A percentile compares a stretch with the other conserved stretches of the same genome.
Evolutionary conservation across 306 rosid genomes (phyloP).

Genomic region (Dryas octopetala): DNA sequence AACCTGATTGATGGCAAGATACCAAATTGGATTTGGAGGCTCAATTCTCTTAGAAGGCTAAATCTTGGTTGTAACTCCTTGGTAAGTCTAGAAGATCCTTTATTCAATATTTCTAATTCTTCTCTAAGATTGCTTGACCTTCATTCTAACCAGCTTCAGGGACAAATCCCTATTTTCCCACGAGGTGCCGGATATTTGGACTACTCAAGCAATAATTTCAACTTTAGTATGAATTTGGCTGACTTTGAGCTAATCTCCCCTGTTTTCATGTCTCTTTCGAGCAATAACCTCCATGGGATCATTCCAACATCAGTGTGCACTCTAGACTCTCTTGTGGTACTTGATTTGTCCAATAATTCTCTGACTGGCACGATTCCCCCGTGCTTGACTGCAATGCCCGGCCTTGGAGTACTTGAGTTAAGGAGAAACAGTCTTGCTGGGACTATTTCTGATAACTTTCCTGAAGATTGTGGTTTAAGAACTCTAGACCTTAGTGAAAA

Average conservation of each 20-base stretch:
- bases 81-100: not conserved
- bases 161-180: too few relatives aligned
- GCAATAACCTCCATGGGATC: not conserved
- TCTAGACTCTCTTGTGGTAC: not conserved
- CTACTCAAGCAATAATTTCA: too few relatives aligned
- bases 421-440: conserved; percentile 24
- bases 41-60: accelerated
- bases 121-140: conserved; percentile 21
- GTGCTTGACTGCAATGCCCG: not conserved
- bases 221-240: too few relatives aligned
- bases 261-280: conserved; percentile 17
- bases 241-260: too few relatives aligned
- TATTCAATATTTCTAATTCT: not conserved
- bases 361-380: conserved; percentile 23
- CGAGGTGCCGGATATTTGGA: too few relatives aligned
- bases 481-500: conserved; percentile 20
- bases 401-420: conserved; percentile 20
- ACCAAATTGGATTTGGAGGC: conserved; percentile 31
- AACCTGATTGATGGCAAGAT: conserved; percentile 21
- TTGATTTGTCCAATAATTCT: conserved; percentile 29
- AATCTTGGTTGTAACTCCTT: conserved; percentile 20
- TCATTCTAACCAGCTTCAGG: conserved; percentile 38
- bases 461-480: not conserved
- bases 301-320: conserved; percentile 26
- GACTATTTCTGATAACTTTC: conserved; percentile 21